phyloP scores from a whole-genome alignment of 371 early-diverging fungal genomes.

The Umbelopsis sp. region DNA sequence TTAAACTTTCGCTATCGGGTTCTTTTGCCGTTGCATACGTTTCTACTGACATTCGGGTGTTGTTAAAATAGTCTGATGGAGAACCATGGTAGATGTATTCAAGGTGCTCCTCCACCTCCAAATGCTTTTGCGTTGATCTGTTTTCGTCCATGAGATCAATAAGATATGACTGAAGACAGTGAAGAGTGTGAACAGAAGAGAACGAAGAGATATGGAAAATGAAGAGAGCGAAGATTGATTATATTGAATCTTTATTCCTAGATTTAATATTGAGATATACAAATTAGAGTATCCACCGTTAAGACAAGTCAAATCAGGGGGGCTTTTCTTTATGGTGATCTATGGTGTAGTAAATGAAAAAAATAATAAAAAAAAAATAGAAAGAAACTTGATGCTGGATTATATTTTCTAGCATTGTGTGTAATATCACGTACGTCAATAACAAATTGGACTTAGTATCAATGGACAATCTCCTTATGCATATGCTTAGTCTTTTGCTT shows the following conservation, averaged over 20 bases:
- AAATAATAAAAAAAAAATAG: too few relatives aligned
- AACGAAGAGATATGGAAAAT: too few relatives aligned
- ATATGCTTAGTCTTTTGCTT: too few relatives aligned
- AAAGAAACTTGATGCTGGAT: not conserved
- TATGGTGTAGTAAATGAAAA: not conserved
- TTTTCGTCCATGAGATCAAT: not conserved
- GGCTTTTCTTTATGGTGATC: not conserved
- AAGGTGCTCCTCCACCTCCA: not conserved
- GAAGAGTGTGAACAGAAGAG: not conserved
- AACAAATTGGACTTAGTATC: too few relatives aligned
- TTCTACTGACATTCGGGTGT: not conserved
- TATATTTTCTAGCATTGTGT: not conserved
- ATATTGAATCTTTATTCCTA: not conserved
- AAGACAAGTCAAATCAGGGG: not conserved
- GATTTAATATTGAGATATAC: constrained; percentile 13
- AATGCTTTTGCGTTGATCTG: not conserved
- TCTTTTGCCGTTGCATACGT: not conserved
- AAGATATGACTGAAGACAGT: not conserved
- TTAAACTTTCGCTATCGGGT: not conserved
- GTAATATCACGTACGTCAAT: too few relatives aligned
- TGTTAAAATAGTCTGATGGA: too few relatives aligned
- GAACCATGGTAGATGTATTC: too few relatives aligned
- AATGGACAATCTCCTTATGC: too few relatives aligned
- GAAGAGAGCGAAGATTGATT: not conserved
- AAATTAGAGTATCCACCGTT: constrained; percentile 16